phyloP scores from a whole-genome alignment of 495 filamentous ascomycete genomes.

The Hypomontagnella monticulosa region DNA sequence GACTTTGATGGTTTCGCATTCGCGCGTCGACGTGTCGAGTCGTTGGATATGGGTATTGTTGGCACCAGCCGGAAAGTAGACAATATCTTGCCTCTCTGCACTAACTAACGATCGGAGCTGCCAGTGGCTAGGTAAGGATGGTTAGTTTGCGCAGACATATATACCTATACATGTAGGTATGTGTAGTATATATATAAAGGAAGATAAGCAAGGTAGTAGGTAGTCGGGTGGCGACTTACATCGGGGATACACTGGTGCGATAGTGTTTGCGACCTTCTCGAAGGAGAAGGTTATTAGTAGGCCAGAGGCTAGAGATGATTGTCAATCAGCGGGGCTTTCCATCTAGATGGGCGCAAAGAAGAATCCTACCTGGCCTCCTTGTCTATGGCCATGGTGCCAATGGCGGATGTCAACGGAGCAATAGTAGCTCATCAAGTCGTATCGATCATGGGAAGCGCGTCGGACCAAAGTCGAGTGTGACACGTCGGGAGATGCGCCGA shows the following conservation, averaged over 20 bases:
- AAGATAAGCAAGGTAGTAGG: conserved; percentile 14
- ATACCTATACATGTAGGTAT: conserved; percentile 1
- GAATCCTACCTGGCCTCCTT: conserved; percentile 59
- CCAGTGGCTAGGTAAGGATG: conserved; percentile 71
- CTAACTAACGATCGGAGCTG: conserved; percentile 93
- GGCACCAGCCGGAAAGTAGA: conserved; percentile 83
- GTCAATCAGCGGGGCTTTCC: conserved; percentile 28
- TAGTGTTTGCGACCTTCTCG: conserved; percentile 77
- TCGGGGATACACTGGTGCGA: conserved; percentile 75
- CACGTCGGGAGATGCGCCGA: conserved; percentile 32
- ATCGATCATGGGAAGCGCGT: conserved; percentile 42
- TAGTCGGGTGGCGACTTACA: conserved; percentile 60
- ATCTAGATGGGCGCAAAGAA: conserved; percentile 16
- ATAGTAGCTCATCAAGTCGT: conserved; percentile 45
- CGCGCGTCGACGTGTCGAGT: conserved; percentile 74
- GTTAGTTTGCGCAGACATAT: conserved; percentile 21
- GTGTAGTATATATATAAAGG: conserved; percentile 10
- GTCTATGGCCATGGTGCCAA: conserved; percentile 60
- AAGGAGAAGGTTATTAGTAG: conserved; percentile 67
- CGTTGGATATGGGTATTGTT: conserved; percentile 70
- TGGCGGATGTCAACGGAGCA: conserved; percentile 40
- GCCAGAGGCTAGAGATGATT: conserved; percentile 48
- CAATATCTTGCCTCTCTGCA: conserved; percentile 73
- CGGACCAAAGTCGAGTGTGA: conserved; percentile 26
- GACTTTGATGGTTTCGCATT: conserved; percentile 77